Evolutionary conservation across 106 monocot species (phyloP), one percentile per base, ranked within the genome.

Genomic region (Acorus gramineus): DNA sequence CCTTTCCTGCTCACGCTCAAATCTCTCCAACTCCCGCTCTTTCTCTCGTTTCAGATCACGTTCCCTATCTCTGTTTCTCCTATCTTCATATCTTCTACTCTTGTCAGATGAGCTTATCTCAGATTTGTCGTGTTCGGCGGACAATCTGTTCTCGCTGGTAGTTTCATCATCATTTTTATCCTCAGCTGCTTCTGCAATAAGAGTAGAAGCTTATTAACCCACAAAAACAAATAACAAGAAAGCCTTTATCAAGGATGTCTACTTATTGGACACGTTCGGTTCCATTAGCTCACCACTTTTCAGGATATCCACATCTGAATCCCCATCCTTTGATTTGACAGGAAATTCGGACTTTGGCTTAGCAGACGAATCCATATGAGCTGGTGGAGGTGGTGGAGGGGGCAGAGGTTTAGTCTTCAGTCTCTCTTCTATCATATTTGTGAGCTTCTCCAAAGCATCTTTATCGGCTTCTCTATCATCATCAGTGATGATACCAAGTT

Each of bases 401-500:
- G 81, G 96, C 50, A 83, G 65, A 8, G 91, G 96, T 56, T 71
- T 80, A 5, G 59, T 79, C 76, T 87, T 90, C 60, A 91, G 53
- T 73, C 96, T 82, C 70, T 91, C 87, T 43, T 96, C 82, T 55
- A 96, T 65, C 91, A 91, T 87, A 64, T 66, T 67, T 43, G 60
- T 79, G 53, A 96, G 59, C 72, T 81, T 96, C 63, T 88, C 87
- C 8, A 85, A 49, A 58, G 79, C 82, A 68, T 91, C 87, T 64
- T 60, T 91, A 62, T 96, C 96, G 73, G 75, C 81, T 28, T 78
- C 76, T 60, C 74, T 77, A 72, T 96, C 96, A 54, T 83, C 91
- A 62, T 91, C 85, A 3, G 82, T 82, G 57, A 96, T 85, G 72
- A 96, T 76, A 57, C 96, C 96, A 81, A 96, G 91, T 71, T 76